Conservation (phyloP, 192 early-diverging fungal species). For the Backusella westeae region DNA sequence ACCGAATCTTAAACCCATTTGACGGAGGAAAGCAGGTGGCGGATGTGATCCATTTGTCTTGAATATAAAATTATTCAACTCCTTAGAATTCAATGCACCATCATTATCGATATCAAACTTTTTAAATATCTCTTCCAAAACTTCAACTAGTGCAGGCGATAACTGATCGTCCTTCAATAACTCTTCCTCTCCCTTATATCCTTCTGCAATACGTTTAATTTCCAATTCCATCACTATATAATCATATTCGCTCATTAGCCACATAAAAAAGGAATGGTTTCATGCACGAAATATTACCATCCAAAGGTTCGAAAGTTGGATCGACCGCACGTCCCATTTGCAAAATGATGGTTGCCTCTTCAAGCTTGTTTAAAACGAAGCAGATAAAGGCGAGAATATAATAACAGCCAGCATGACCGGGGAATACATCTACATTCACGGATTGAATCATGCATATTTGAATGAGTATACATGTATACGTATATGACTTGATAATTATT, state of each 20-base stretch:
- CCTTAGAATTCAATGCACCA: constrained; percentile 38
- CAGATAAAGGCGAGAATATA: constrained; percentile 51
- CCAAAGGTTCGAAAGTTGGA: constrained; percentile 49
- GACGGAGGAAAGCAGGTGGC: constrained; percentile 46
- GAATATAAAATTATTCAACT: constrained; percentile 47
- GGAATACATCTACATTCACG: constrained; percentile 40
- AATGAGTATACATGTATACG: not conserved
- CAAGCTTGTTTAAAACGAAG: constrained; percentile 50
- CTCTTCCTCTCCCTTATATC: constrained; percentile 41
- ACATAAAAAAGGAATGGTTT: not conserved
- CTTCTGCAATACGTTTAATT: constrained; percentile 44
- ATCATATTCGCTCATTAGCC: not conserved
- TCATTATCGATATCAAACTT: constrained; percentile 50
- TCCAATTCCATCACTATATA: constrained; percentile 44
- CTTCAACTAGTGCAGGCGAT: constrained; percentile 34
- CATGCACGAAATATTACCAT: constrained; percentile 25
- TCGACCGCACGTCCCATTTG: constrained; percentile 52
- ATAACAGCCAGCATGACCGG: constrained; percentile 53
- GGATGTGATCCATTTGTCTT: constrained; percentile 51
- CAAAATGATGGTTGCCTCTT: constrained; percentile 47
- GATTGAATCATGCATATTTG: not conserved
- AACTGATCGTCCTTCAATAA: constrained; percentile 39
- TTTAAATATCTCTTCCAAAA: constrained; percentile 43
- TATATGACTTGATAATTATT: not conserved
- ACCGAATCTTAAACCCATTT: constrained; percentile 54